phyloP scores from a whole-genome alignment of 2,329 filamentous ascomycete species.

The Ramularia endophylla region DNA sequence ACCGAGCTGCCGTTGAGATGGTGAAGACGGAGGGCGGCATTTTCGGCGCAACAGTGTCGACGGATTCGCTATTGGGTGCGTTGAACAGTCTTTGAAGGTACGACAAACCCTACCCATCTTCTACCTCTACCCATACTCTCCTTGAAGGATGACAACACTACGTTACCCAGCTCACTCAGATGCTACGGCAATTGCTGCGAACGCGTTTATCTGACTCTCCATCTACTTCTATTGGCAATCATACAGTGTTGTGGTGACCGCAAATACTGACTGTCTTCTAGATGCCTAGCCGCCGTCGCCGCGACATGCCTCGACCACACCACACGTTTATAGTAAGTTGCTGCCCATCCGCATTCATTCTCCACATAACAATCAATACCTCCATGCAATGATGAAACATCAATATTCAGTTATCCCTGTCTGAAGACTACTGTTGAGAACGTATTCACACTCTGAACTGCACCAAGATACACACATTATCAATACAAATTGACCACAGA shows the following conservation, averaged over 20 bases:
- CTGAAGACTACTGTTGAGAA: constrained; percentile 92
- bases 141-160: constrained; percentile 7
- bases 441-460: constrained; percentile 71
- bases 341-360: too few relatives aligned
- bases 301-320: too few relatives aligned
- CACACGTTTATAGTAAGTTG: too few relatives aligned
- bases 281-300: too few relatives aligned
- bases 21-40: too few relatives aligned
- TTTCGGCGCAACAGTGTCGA: too few relatives aligned
- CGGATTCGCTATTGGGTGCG: too few relatives aligned
- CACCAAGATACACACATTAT: background rate
- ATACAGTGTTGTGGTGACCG: background rate
- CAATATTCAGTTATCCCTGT: constrained; percentile 94
- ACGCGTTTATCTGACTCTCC: constrained; percentile 3
- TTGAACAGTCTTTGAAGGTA: too few relatives aligned
- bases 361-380: too few relatives aligned
- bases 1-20: too few relatives aligned
- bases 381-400: constrained; percentile 62
- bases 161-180: constrained; percentile 13
- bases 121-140: background rate
- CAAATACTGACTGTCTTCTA: constrained; percentile 1
- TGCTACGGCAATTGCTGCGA: constrained; percentile 10
- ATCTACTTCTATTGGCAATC: background rate
- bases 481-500: too few relatives aligned
- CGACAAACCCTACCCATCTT: too few relatives aligned